Evolutionary conservation across 352 stramenopile genomes (phyloP).

Genomic region (Peronospora destructor): DNA sequence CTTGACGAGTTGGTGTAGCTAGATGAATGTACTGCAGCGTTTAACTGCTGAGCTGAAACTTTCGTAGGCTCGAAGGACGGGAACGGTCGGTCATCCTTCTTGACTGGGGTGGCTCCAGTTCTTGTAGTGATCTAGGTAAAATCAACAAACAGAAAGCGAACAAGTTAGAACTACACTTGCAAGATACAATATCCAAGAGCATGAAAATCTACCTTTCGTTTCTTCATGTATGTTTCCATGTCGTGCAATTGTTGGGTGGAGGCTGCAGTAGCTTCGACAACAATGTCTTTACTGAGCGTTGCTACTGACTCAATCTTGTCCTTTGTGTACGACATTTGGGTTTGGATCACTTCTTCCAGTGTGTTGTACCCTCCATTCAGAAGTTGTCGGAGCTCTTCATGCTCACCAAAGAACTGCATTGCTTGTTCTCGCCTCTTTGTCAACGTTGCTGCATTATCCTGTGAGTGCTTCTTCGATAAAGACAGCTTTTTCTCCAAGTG

Average conservation of each 20-base stretch:
- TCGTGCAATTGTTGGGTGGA: conserved; percentile 31
- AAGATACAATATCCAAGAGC: not conserved
- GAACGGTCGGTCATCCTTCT: conserved; percentile 31
- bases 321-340: conserved; percentile 29
- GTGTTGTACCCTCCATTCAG: conserved; percentile 21
- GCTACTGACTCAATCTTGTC: conserved; percentile 23
- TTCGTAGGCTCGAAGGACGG: conserved; percentile 40
- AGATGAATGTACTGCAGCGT: not conserved
- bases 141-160: not conserved
- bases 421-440: conserved; percentile 21
- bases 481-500: conserved; percentile 13
- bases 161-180: not conserved
- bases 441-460: conserved; percentile 9
- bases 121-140: conserved; percentile 29
- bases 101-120: conserved; percentile 39
- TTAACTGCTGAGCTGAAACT: conserved; percentile 10
- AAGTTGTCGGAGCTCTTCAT: conserved; percentile 26
- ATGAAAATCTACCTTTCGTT: conserved; percentile 32
- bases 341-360: conserved; percentile 27
- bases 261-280: conserved; percentile 22
- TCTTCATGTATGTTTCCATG: conserved; percentile 44
- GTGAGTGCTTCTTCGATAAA: conserved; percentile 24
- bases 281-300: conserved; percentile 20
- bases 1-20: conserved; percentile 1
- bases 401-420: conserved; percentile 24